Conservation (phyloP, 1,139 yeast species). For the Kodamaea ohmeri region DNA sequence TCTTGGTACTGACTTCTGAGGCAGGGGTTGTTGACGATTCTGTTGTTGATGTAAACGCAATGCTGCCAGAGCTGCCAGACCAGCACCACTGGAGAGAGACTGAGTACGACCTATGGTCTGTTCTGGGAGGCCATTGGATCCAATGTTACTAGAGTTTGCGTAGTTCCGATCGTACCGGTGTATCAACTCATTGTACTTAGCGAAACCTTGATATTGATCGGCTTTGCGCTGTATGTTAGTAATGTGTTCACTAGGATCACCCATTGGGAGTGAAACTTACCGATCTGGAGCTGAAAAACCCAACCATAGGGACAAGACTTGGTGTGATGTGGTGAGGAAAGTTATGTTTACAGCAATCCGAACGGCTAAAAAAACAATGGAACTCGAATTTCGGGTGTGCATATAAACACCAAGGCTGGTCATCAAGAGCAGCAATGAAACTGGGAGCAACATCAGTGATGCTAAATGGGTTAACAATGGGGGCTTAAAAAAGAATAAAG, state of each 20-base stretch:
- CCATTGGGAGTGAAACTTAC: constrained; percentile 12
- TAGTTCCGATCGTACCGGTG: constrained; percentile 24
- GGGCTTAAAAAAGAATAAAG: too few species aligned
- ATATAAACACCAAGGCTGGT: constrained; percentile 5
- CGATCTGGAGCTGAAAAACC: constrained; percentile 16
- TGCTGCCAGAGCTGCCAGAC: constrained; percentile 7
- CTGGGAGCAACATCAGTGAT: not conserved
- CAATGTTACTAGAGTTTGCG: constrained; percentile 7
- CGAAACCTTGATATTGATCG: constrained; percentile 36
- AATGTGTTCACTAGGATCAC: too few species aligned
- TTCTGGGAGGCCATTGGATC: constrained; percentile 8
- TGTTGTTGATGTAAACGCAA: constrained; percentile 6
- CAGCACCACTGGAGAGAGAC: constrained; percentile 6
- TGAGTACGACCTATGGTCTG: constrained; percentile 2
- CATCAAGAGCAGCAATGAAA: constrained; percentile 1
- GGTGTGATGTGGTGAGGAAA: not conserved
- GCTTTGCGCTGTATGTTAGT: constrained; percentile 15
- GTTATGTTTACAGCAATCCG: not conserved
- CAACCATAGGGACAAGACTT: constrained; percentile 14
- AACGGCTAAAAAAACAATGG: constrained; percentile 1
- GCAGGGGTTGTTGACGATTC: constrained; percentile 4
- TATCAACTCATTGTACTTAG: constrained; percentile 35
- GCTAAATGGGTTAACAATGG: not conserved
- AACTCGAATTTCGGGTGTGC: constrained; percentile 1
- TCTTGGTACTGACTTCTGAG: not conserved